Percentiles rank a stretch among this genome's conserved stretches.
Evolutionary conservation across 805 yeast genomes (phyloP).

Genomic region (Ogataea minuta): DNA sequence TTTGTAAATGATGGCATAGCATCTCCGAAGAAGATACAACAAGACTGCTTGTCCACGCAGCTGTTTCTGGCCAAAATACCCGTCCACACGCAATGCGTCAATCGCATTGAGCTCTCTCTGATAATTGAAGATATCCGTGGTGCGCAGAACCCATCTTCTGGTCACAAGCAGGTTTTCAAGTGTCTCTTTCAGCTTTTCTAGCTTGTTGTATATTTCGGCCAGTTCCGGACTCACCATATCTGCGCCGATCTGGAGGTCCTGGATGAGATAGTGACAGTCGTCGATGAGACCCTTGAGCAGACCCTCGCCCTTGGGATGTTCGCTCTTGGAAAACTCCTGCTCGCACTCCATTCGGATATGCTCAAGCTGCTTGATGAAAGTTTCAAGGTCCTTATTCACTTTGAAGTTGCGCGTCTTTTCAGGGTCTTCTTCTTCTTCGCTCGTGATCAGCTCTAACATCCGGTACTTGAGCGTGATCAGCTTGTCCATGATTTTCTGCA

Average conservation of each 20-base stretch:
- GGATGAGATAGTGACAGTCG: slow-evolving; percentile 74
- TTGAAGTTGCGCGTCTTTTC: too few species aligned
- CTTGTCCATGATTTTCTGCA: slow-evolving; percentile 51
- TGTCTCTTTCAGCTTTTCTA: slow-evolving; percentile 64
- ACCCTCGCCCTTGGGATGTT: slow-evolving; percentile 35
- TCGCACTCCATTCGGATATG: slow-evolving; percentile 27
- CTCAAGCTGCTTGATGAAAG: slow-evolving; percentile 20
- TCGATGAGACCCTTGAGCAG: slow-evolving; percentile 75
- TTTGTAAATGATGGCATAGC: slow-evolving; percentile 88
- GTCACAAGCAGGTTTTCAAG: slow-evolving; percentile 85
- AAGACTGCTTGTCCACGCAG: slow-evolving; percentile 59
- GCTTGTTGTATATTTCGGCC: slow-evolving; percentile 57
- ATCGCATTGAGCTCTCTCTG: slow-evolving; percentile 72
- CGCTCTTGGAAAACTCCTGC: slow-evolving; percentile 16
- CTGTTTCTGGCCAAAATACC: slow-evolving; percentile 44
- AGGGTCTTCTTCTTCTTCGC: slow-evolving; percentile 18
- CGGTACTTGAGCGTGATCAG: slow-evolving; percentile 62
- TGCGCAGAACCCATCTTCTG: slow-evolving; percentile 96
- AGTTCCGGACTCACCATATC: slow-evolving; percentile 49
- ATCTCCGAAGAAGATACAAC: slow-evolving; percentile 79
- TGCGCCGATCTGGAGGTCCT: slow-evolving; percentile 57
- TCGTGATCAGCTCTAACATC: slow-evolving; percentile 54
- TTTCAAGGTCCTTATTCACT: slow-evolving; percentile 14
- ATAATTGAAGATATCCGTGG: slow-evolving; percentile 85
- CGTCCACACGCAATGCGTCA: slow-evolving; percentile 68